These are phyloP conservation scores for Cladophialophora carrionii DNA, from an alignment of 2,329 filamentous ascomycete genomes.

Conservation along the genomic window DNA sequence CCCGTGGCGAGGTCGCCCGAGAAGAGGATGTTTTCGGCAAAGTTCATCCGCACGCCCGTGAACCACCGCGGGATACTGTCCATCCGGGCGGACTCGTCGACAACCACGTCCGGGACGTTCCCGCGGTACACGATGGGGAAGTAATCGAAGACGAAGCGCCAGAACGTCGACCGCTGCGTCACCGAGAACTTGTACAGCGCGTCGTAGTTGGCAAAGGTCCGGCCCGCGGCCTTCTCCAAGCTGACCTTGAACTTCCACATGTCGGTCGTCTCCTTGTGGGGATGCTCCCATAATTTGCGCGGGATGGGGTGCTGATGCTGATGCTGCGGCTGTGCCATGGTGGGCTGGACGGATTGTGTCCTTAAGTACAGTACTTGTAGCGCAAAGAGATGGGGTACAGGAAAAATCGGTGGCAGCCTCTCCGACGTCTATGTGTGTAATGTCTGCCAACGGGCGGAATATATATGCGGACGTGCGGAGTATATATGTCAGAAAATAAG, in stretches of 20 bases:
- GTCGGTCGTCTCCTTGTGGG: constrained; percentile 62
- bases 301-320: constrained; percentile 22
- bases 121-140: constrained; percentile 67
- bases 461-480: no score
- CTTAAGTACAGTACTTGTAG: no score
- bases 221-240: constrained; percentile 21
- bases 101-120: constrained; percentile 52
- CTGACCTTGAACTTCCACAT: constrained; percentile 64
- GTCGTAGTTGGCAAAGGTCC: constrained; percentile 58
- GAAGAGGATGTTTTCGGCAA: constrained; percentile 79
- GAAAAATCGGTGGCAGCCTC: no score
- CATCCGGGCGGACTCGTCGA: constrained; percentile 72
- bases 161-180: constrained; percentile 65
- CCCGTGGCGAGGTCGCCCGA: constrained; percentile 45
- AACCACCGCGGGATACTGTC: constrained; percentile 77
- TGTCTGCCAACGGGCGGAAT: no score
- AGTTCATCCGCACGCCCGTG: constrained; percentile 72
- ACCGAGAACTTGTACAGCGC: constrained; percentile 74
- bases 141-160: constrained; percentile 64
- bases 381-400: no score
- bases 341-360: neutral
- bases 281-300: constrained; percentile 64
- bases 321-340: neutral
- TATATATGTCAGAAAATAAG: no score
- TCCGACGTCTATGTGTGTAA: no score